Conservation (phyloP, 2,329 filamentous ascomycete species). For the Aspergillus luchuensis region DNA sequence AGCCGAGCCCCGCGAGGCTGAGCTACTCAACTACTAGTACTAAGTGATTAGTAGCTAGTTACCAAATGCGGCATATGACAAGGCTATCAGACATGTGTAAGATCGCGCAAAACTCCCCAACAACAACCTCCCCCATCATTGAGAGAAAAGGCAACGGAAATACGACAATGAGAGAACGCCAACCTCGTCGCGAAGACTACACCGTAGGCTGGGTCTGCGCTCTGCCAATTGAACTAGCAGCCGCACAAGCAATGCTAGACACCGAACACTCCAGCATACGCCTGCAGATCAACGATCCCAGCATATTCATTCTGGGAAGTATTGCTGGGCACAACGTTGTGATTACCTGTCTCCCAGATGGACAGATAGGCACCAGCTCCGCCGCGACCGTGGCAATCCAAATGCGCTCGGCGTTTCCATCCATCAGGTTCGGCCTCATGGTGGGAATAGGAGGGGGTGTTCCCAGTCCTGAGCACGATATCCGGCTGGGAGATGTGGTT, state of each 20-base stretch:
- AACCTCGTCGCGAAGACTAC: conserved; percentile 6
- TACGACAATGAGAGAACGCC: no score
- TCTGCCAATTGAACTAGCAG: conserved; percentile 7
- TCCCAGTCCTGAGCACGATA: background rate
- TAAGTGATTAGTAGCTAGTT: no score
- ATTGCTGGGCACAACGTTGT: conserved; percentile 13
- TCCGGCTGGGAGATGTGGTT: conserved; percentile 13
- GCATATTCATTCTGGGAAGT: conserved; percentile 6
- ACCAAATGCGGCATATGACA: no score
- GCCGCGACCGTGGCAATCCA: conserved; percentile 11
- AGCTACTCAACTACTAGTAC: no score
- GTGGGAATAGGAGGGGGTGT: conserved; percentile 16
- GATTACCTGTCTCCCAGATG: conserved; percentile 7
- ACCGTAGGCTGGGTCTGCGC: conserved; percentile 15
- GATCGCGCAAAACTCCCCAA: no score
- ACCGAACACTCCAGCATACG: background rate
- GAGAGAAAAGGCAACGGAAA: no score
- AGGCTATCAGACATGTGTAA: no score
- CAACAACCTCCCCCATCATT: no score
- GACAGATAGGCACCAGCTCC: conserved; percentile 6
- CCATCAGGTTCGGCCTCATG: conserved; percentile 11
- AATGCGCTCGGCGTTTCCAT: conserved; percentile 11
- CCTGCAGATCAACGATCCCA: conserved; percentile 3
- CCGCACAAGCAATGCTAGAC: conserved; percentile 14
- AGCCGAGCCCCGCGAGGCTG: no score